Conservation (phyloP, 176 grass and related monocot genomes). For the Aegilops sharonensis region DNA sequence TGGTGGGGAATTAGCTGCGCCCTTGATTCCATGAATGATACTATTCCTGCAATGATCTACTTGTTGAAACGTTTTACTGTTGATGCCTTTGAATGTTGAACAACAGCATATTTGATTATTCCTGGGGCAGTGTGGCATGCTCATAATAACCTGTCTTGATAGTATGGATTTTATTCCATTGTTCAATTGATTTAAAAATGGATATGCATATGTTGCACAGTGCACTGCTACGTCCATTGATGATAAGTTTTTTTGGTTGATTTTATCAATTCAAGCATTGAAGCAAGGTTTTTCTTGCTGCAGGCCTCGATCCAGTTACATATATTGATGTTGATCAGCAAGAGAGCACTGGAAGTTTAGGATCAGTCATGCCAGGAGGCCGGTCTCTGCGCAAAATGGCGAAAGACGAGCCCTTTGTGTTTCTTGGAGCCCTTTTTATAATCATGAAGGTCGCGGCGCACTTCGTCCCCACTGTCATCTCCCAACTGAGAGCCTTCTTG, state of each 20-base stretch:
- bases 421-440: constrained; percentile 51
- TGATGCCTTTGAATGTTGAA: constrained; percentile 21
- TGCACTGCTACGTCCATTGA: background rate
- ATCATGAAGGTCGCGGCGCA: constrained; percentile 29
- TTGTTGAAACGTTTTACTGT: background rate
- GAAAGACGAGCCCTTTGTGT: constrained; percentile 45
- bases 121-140: background rate
- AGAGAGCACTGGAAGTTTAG: constrained; percentile 36
- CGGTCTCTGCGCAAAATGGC: constrained; percentile 31
- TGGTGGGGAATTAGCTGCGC: background rate
- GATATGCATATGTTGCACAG: constrained; percentile 4
- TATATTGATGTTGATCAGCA: constrained; percentile 48
- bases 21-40: constrained; percentile 12
- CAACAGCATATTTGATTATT: background rate
- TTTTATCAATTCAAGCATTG: constrained; percentile 2
- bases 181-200: constrained; percentile 5
- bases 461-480: constrained; percentile 29
- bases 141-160: background rate
- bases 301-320: constrained; percentile 64
- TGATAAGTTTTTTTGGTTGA: background rate
- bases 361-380: constrained; percentile 1
- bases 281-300: background rate
- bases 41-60: background rate
- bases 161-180: background rate
- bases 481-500: constrained; percentile 51